These are phyloP conservation scores for Begonia loranthoides DNA, from an alignment of 306 rosid genomes.

Conservation along the genomic window DNA sequence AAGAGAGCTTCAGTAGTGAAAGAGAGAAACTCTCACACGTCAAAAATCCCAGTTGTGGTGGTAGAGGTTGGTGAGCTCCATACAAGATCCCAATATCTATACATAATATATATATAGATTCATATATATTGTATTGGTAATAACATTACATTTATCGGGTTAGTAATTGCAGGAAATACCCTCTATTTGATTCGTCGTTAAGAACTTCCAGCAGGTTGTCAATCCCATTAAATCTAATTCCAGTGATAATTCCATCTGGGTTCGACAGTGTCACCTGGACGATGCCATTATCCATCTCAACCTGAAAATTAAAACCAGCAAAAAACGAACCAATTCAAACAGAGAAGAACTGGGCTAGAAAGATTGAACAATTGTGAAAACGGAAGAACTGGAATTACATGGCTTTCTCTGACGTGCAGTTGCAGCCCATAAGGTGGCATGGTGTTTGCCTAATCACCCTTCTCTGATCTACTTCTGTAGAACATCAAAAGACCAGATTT, in stretches of 20 bases:
- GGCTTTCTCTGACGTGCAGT: slow-evolving; percentile 16
- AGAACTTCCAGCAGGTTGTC: slow-evolving; percentile 29
- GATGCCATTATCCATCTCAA: slow-evolving; percentile 27
- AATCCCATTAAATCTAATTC: slow-evolving; percentile 20
- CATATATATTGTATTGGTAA: neutral
- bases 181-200: slow-evolving; percentile 19
- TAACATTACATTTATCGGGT: neutral
- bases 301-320: slow-evolving; percentile 12
- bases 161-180: slow-evolving; percentile 10
- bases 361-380: neutral
- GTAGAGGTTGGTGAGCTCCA: slow-evolving; percentile 48
- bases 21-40: slow-evolving; percentile 30
- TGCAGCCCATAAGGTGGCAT: slow-evolving; percentile 24
- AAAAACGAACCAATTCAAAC: neutral
- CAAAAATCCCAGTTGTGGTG: slow-evolving; percentile 48
- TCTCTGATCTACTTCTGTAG: no score
- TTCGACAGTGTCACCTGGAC: slow-evolving; percentile 24
- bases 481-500: no score
- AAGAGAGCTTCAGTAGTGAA: neutral
- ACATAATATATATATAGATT: neutral
- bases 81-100: slow-evolving; percentile 89
- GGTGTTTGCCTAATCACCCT: neutral
- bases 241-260: slow-evolving; percentile 30
- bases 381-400: slow-evolving; percentile 13
- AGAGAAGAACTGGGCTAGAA: no score